Percentiles rank a stretch among this genome's conserved stretches.
These are phyloP conservation scores for Claviceps pusilla DNA, from an alignment of 2,329 filamentous ascomycete species.

Conservation along the genomic window DNA sequence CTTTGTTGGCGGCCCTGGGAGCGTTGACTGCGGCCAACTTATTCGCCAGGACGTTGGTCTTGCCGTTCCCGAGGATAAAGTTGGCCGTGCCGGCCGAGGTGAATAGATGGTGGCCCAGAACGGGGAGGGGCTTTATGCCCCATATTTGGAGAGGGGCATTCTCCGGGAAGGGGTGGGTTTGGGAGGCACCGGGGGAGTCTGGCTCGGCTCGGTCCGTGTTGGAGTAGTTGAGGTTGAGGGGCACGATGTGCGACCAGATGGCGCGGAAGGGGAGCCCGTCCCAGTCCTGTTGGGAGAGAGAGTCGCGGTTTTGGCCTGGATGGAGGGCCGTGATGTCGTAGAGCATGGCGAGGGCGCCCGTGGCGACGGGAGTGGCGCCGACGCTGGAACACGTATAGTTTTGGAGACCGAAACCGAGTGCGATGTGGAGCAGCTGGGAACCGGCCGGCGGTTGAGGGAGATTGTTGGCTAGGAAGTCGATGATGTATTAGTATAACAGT, in stretches of 20 bases:
- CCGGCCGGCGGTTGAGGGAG: constrained; percentile 27
- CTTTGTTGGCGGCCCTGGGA: constrained; percentile 31
- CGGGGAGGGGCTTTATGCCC: constrained; percentile 22
- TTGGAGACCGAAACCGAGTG: constrained; percentile 49
- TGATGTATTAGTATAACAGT: not conserved
- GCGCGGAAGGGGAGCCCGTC: constrained; percentile 23
- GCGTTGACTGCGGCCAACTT: constrained; percentile 37
- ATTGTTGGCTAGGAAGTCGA: constrained; percentile 20
- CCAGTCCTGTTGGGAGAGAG: constrained; percentile 26
- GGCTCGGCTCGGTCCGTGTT: constrained; percentile 14
- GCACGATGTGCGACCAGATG: constrained; percentile 27
- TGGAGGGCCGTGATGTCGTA: constrained; percentile 42
- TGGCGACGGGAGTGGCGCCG: constrained; percentile 21
- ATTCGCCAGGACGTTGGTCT: constrained; percentile 27
- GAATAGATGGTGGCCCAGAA: constrained; percentile 56
- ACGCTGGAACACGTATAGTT: constrained; percentile 48
- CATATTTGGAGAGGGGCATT: constrained; percentile 24
- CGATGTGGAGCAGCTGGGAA: constrained; percentile 36
- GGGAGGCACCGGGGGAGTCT: constrained; percentile 25
- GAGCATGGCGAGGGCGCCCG: constrained; percentile 44
- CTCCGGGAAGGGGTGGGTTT: constrained; percentile 29
- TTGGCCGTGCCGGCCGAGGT: constrained; percentile 35
- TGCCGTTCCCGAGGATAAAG: constrained; percentile 37
- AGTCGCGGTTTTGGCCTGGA: constrained; percentile 24
- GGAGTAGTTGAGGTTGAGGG: constrained; percentile 29